Evolutionary conservation across 2,329 filamentous ascomycete genomes (phyloP), one percentile per base, ranked within the genome.

Genomic region (Aotearoamyces nothofagi): DNA sequence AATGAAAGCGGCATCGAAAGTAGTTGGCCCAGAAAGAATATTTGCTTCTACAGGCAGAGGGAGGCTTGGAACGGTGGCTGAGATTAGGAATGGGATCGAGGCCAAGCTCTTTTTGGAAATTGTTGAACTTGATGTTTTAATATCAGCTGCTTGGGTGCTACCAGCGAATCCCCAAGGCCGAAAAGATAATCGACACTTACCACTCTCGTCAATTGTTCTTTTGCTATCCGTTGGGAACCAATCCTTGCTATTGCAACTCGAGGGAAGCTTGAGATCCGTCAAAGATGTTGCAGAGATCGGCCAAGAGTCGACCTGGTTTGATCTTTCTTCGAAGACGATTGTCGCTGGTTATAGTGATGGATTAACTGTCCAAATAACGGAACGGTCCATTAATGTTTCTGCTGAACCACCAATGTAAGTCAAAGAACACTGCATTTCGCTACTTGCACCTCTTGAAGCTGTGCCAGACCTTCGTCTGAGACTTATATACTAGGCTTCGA

Each of bases 21-120:
- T 43, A 33, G 37, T 46, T 31, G 29, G 41, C 15, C 57, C 57
- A n/a, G 69, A 76, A 39, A 60, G 64, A 14, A 46, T 84, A 9
- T 83, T 79, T 50, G 66, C 68, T 13, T 75, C 72, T 24, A 74
- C 73, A 12, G 73, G 77, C 1, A 68, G 69, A 39, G 72, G 72
- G 1, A 52, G 55, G 1, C 63, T 61, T 16, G 78, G 78, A 7
- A 63, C 66, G 5, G 56, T 87, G 14, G 68, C 69, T 3, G 78
- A 87, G 43, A 60, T 81, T 36, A 66, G 78, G 36, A 61, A 71
- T 48, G 80, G 81, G 4, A 54, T 81, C 15, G 69, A 78, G 42
- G 80, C 77, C 11, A 69, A 66, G 32, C 69, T 81, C 38, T 70
- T 66, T 2, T 42, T 70, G 4, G 64, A 71, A 13, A 54, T 72